Evolutionary conservation across 495 filamentous ascomycete species (phyloP).

Genomic region (Lophiotrema nucula): DNA sequence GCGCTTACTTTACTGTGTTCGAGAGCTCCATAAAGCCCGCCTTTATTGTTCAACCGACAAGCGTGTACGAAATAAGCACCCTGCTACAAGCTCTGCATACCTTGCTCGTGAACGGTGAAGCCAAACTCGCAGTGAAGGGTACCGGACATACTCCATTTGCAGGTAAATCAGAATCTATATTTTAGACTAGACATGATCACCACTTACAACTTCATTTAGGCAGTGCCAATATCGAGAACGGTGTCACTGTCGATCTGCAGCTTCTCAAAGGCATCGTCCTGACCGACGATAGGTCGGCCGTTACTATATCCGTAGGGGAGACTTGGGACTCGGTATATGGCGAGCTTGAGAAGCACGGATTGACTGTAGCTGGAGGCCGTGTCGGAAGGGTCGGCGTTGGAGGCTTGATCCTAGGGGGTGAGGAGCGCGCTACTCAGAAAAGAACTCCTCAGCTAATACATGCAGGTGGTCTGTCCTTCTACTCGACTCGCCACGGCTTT

Average conservation of each 20-base stretch:
- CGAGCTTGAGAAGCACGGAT: constrained; percentile 7
- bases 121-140: constrained; percentile 3
- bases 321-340: constrained; percentile 10
- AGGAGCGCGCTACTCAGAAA: no score
- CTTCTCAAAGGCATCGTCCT: constrained; percentile 1
- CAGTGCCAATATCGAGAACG: constrained; percentile 7
- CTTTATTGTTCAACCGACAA: constrained; percentile 15
- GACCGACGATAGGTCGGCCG: not conserved
- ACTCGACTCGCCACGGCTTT: constrained; percentile 23
- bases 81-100: not conserved
- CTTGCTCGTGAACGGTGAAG: not conserved
- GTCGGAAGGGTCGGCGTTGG: constrained; percentile 13
- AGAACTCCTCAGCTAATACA: no score
- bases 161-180: no score
- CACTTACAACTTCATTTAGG: no score
- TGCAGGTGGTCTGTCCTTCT: constrained; percentile 32
- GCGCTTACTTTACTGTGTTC: constrained; percentile 8
- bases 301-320: constrained; percentile 1
- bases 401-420: constrained; percentile 20
- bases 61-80: constrained; percentile 7
- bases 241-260: constrained; percentile 2
- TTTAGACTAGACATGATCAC: no score
- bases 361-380: constrained; percentile 12
- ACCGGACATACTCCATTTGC: constrained; percentile 20
- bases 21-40: constrained; percentile 9